Base-by-base conservation (phyloP, 352 stramenopile species). In the Pythium pyrilobum region DNA sequence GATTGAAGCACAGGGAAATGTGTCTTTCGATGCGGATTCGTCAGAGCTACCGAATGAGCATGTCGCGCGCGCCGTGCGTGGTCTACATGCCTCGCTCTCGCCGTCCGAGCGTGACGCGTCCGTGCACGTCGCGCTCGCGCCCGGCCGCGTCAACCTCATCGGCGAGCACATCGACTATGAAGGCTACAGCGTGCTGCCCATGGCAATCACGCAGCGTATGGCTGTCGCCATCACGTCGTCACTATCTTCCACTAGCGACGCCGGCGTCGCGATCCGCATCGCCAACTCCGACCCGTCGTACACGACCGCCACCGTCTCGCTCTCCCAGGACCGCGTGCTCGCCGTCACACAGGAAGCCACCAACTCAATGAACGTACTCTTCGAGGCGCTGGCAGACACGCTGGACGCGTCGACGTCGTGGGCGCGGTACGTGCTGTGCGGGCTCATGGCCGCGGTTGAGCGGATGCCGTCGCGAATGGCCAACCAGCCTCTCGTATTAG, bases 81-180 rank as follows among this genome's bases (percentile, higher is more conserved):
- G 4, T n/a, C 52, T 62, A 31, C 28, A 45, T 28, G 40, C 44
- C 1, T 15, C 38, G 38, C 56, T 46, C 27, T n/a, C 37, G 8
- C n/a, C 53, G 0, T 37, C 21, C 20, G 37, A 41, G 31, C 27
- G 27, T 9, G 25, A 7, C 27, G 21, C 12, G 27, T 21, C 45
- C 3, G 13, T 52, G 18, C 39, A 43, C 23, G 45, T 60, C 23
- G 62, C 85, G 9, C 61, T 80, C 24, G 81, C 82, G 23, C 86
- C 86, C 21, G 86, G 86, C 0, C 75, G 86, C 28, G 81, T 95
- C 32, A 96, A 94, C 52, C 68, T 96, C 44, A 92, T 96, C 28
- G 86, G 86, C 4, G 86, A 95, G 68, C 82, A 94, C 61, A 69
- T 96, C 34, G 82, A 95, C 70, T 96, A 96, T 60, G 76, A 95